Conservation (phyloP, 495 filamentous ascomycete genomes). For the Lepidopterella palustris region DNA sequence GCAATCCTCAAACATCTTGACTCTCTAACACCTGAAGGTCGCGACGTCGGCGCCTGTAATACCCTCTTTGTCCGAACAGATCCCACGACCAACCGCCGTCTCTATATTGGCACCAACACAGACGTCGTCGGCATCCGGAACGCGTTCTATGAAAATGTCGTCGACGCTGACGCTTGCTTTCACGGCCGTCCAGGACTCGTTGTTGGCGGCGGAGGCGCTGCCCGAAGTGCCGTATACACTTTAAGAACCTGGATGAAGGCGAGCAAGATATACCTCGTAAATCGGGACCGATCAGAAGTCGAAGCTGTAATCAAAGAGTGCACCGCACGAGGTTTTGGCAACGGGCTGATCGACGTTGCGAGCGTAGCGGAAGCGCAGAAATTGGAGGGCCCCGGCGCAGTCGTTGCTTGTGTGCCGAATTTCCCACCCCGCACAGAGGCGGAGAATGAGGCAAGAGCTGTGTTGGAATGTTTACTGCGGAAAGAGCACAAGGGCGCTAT, state of each 20-base stretch:
- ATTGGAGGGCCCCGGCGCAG: slow-evolving; percentile 52
- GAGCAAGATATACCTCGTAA: slow-evolving; percentile 64
- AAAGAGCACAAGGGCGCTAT: slow-evolving; percentile 54
- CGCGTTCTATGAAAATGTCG: slow-evolving; percentile 56
- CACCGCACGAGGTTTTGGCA: slow-evolving; percentile 44
- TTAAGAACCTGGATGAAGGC: slow-evolving; percentile 58
- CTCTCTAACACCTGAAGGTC: slow-evolving; percentile 58
- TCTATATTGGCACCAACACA: slow-evolving; percentile 65
- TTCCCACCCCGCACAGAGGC: slow-evolving; percentile 54
- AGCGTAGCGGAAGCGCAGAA: slow-evolving; percentile 49
- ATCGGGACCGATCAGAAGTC: slow-evolving; percentile 58
- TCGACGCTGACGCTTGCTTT: slow-evolving; percentile 40
- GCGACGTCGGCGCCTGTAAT: slow-evolving; percentile 65
- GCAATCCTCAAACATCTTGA: slow-evolving; percentile 62
- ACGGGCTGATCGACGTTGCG: slow-evolving; percentile 49
- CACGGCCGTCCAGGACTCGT: slow-evolving; percentile 53
- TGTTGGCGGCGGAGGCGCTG: slow-evolving; percentile 62
- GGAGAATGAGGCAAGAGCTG: slow-evolving; percentile 50
- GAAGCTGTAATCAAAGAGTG: slow-evolving; percentile 55
- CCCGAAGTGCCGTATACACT: slow-evolving; percentile 63
- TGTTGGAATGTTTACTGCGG: slow-evolving; percentile 51
- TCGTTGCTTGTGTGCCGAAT: slow-evolving; percentile 65
- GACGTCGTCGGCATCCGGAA: slow-evolving; percentile 68
- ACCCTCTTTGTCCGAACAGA: slow-evolving; percentile 58
- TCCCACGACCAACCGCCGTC: slow-evolving; percentile 33